Evolutionary conservation across 495 filamentous ascomycete species (phyloP), one percentile per base, ranked within the genome.

Genomic region (Viridothelium virens): DNA sequence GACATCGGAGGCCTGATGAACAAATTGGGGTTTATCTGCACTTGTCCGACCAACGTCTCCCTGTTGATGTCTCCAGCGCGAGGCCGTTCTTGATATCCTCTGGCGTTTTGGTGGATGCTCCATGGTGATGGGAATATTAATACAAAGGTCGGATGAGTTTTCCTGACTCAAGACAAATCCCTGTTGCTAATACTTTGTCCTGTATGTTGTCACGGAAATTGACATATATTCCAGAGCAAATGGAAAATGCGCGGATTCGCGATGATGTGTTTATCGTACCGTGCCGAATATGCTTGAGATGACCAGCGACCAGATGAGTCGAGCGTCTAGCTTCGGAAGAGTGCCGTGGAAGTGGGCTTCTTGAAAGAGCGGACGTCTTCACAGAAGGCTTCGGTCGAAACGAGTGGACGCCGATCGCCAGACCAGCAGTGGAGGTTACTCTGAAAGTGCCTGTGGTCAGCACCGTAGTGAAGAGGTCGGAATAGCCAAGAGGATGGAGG

Each of bases 251-350:
- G 53, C 53, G 31, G 53, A 59, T 59, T n/a, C 25, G 53, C 53
- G 53, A 14, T 5, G 14, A 31, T 33, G 18, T 34, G 53, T 18
- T 34, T 59, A 31, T 59, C 25, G 48, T 16, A n/a, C 48, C 16
- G 48, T 53, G 48, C 48, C 48, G 25, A 25, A 34, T 59, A 31
- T 33, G 7, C 25, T 33, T 59, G 53, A 34, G 31, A 36, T 36
- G 53, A 59, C 53, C 53, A 59, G 53, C 53, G 53, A 59, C 53
- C 53, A 59, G 14, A 34, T 59, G 18, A 11, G 53, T 59, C 53
- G 53, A 59, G 53, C 53, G 53, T 59, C 53, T n/a, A 59, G 53
- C 53, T 59, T 59, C 53, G 31, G 53, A 59, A 59, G 53, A 59
- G 33, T 59, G 53, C 36, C 53, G 53, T 59, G 25, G 6, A 2